Evolutionary conservation across 208 protist genomes (phyloP).

Genomic region (Lotmaria passim): DNA sequence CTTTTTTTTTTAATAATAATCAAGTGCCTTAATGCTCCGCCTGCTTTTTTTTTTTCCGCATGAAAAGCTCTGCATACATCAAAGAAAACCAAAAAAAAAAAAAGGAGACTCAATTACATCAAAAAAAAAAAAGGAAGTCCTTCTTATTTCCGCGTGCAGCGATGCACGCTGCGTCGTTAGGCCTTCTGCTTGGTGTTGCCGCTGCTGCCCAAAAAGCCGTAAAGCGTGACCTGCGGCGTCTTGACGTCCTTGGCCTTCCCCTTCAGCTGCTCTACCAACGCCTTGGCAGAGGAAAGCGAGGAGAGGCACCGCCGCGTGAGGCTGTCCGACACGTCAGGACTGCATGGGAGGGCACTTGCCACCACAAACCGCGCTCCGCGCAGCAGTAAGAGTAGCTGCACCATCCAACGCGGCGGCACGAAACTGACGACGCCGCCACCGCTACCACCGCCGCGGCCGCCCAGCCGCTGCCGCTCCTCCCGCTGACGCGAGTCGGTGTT

Average conservation of each 20-base stretch:
- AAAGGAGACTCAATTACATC: no score
- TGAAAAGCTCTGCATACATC: no score
- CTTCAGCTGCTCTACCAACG: constrained; percentile 40
- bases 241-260: constrained; percentile 41
- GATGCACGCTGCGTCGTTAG: not conserved
- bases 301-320: constrained; percentile 47
- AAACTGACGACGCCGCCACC: constrained; percentile 10
- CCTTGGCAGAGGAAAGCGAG: constrained; percentile 44
- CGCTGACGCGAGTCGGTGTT: constrained; percentile 57
- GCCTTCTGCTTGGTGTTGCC: constrained; percentile 30
- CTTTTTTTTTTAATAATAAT: no score
- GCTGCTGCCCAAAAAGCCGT: constrained; percentile 28
- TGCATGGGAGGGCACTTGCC: constrained; percentile 45
- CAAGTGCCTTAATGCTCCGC: no score
- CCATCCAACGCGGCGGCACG: constrained; percentile 38
- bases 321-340: constrained; percentile 40
- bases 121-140: no score
- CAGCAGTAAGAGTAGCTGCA: constrained; percentile 64
- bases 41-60: no score
- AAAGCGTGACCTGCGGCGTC: constrained; percentile 42
- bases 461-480: constrained; percentile 55
- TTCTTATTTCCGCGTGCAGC: no score
- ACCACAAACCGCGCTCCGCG: constrained; percentile 69
- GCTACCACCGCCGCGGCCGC: not conserved
- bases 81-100: no score